These are phyloP conservation scores for Entonaema liquescens DNA, from an alignment of 495 filamentous ascomycete genomes.

Conservation along the genomic window DNA sequence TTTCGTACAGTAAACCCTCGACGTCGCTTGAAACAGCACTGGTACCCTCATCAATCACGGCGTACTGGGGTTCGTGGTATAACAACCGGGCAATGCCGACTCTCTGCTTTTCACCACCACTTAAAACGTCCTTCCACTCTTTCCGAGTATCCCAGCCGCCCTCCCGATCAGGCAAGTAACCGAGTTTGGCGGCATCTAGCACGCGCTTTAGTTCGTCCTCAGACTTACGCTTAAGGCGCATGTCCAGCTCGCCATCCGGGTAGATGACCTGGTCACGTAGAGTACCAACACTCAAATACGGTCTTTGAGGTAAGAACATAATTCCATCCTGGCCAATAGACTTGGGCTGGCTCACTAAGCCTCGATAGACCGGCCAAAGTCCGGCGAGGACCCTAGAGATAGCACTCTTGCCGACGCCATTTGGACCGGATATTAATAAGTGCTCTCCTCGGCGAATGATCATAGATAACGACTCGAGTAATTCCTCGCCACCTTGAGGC, in stretches of 20 bases:
- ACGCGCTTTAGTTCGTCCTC: constrained; percentile 79
- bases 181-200: constrained; percentile 82
- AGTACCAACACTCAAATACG: constrained; percentile 94
- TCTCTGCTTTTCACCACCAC: constrained; percentile 97
- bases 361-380: constrained; percentile 95
- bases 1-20: constrained; percentile 92
- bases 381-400: constrained; percentile 91
- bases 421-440: constrained; percentile 91
- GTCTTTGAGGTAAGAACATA: constrained; percentile 97
- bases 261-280: constrained; percentile 98
- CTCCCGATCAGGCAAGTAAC: constrained; percentile 89
- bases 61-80: constrained; percentile 95
- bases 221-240: constrained; percentile 79
- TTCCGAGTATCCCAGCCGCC: constrained; percentile 97
- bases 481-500: constrained; percentile 86
- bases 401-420: constrained; percentile 92
- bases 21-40: constrained; percentile 93
- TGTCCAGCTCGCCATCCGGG: constrained; percentile 92
- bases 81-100: constrained; percentile 88
- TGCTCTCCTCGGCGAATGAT: constrained; percentile 91
- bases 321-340: constrained; percentile 84
- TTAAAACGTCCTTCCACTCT: constrained; percentile 98
- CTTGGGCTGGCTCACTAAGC: constrained; percentile 84
- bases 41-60: constrained; percentile 94
- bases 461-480: constrained; percentile 87